Evolutionary conservation across 2,329 filamentous ascomycete species (phyloP), one percentile per base, ranked within the genome.

Genomic region (Fusarium odoratissimum): DNA sequence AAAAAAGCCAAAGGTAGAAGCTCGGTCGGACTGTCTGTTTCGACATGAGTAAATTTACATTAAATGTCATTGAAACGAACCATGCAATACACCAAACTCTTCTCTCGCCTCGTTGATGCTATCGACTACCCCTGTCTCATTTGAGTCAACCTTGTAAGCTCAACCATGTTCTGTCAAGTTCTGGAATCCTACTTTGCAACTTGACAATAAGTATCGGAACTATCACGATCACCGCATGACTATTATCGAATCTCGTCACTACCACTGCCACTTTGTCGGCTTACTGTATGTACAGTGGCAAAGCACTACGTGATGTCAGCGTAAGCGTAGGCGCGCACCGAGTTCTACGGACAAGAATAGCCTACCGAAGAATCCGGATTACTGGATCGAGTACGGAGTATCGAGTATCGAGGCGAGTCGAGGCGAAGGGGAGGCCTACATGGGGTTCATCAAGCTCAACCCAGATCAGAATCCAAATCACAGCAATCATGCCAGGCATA

Each of bases 81-180:
- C 45, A 62, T 63, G 31, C 37, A 68, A 63, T 42, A 23, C 42
- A 51, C 33, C 38, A 44, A 48, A 8, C 51, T 11, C 38, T 61
- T 57, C 54, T 54, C 59, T 67, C 62, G 35, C 54, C 46, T 67
- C 46, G 31, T 51, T 55, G 44, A 62, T 62, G 64, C 48, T 49
- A 54, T 69, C 41, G 31, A 21, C 35, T 30, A 69, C 45, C 51
- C 45, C 46, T 64, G 41, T 42, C 46, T 40, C 54, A 23, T 23
- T 51, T 59, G 16, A 28, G 30, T 42, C 35, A 37, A 52, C 60
- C 42, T 38, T 68, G 63, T 23, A 23, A 41, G 49, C 54, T 54
- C 31, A 64, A 48, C 58, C 64, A 45, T 64, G 44, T 28, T 67
- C 62, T 37, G 25, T 54, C 35, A 60, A 21, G n/a, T 66, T 57